Percentiles rank a stretch among this genome's conserved stretches.
Evolutionary conservation across 2,329 filamentous ascomycete genomes (phyloP).

Genomic region (Cordyceps militaris): DNA sequence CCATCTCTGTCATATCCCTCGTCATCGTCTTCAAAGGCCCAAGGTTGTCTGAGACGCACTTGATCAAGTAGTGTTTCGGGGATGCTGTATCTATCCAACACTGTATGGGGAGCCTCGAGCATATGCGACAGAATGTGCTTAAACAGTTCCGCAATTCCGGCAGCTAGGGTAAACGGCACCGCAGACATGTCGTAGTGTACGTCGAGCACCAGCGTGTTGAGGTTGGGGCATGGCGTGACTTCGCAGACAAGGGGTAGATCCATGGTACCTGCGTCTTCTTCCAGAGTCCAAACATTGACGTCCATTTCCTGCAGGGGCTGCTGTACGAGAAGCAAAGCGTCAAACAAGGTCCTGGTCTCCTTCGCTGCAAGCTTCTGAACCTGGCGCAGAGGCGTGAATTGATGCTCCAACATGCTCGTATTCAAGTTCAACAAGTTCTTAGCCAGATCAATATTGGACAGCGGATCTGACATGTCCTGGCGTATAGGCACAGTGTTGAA

Average conservation of each 20-base stretch:
- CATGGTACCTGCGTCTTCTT: conserved; percentile 56
- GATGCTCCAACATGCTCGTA: conserved; percentile 55
- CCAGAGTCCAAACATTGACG: conserved; percentile 46
- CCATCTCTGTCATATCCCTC: conserved; percentile 10
- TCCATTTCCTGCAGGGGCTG: conserved; percentile 53
- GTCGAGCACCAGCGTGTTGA: conserved; percentile 49
- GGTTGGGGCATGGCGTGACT: conserved; percentile 47
- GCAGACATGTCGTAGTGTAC: conserved; percentile 55
- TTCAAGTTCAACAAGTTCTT: conserved; percentile 56
- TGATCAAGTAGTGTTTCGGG: conserved; percentile 16
- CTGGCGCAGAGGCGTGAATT: conserved; percentile 66
- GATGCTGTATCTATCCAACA: conserved; percentile 18
- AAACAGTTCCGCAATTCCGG: conserved; percentile 25
- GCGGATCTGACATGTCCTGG: conserved; percentile 40
- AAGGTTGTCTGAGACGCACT: conserved; percentile 17
- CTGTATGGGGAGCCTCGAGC: conserved; percentile 22
- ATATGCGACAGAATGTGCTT: conserved; percentile 23
- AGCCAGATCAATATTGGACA: conserved; percentile 50
- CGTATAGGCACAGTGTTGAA: conserved; percentile 84
- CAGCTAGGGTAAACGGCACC: conserved; percentile 23
- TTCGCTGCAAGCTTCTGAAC: conserved; percentile 49
- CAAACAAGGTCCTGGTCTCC: conserved; percentile 56
- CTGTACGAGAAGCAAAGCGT: conserved; percentile 75
- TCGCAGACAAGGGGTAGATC: conserved; percentile 74
- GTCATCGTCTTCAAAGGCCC: conserved; percentile 16